Evolutionary conservation across 257 asterid genomes (phyloP), one percentile per base, ranked within the genome.

Genomic region (Gentiana straminea): DNA sequence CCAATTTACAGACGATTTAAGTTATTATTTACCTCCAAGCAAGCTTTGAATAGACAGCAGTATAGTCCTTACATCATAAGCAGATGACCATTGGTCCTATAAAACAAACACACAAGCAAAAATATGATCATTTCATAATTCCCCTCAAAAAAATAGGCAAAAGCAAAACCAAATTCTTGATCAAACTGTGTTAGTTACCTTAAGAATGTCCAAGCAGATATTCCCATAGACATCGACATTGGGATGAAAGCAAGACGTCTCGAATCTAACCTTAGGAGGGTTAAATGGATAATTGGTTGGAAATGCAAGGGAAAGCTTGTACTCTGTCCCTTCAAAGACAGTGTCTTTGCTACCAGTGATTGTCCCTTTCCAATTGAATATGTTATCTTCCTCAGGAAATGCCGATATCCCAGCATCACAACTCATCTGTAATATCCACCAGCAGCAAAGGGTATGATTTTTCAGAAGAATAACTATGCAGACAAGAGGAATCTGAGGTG

Each of bases 41-140:
- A 91, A 64, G 67, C 98, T 91, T 82, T 91, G 93, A 47, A 91
- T 81, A 2, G 94, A 91, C 4, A 91, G 78, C 60, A 91, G 72
- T 65, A 91, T 79, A n/a, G 97, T 91, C 80, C 98, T 84, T 7
- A 86, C 89, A 77, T 91, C 98, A 66, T 85, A 91, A 12, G 97
- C 95, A 55, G 98, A 91, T 44, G 97, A 91, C 98, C 97, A 87
- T 65, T 91, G 87, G 64, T 87, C 98, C 88, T 86, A 58, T 46
- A 11, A 43, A 59, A 32, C 2, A 9, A 2, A 48, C 13, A 24
- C 24, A 24, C 24, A 24, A 24, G 24, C 24, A 24, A 24, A 24
- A 24, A 24, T 24, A 24, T 24, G 24, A 24, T 24, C 24, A 24
- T 24, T 24, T 24, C 24, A 24, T 24, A 24, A 24, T 24, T 0